Base-by-base conservation (phyloP, 2,329 filamentous ascomycete species). In the Cordyceps sp. region DNA sequence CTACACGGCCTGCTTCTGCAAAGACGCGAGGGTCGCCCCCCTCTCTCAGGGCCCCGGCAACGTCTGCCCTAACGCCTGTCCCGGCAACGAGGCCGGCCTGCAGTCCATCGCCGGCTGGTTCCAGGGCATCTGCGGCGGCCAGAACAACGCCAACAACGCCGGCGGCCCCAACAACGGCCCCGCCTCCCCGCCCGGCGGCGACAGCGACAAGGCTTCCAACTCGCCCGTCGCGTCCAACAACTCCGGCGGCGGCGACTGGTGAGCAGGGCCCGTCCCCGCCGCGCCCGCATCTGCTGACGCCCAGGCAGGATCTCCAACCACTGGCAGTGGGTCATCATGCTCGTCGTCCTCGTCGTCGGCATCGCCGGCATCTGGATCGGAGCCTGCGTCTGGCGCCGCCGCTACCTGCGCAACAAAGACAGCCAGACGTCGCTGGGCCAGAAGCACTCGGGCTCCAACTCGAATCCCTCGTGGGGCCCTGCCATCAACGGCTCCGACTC, bases 271-370 rank as follows among this genome's bases (percentile, higher is more conserved):
- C n/a, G n/a, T n/a, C n/a, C n/a, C n/a, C n/a, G n/a, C n/a, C n/a
- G n/a, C n/a, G n/a, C n/a, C n/a, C n/a, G n/a, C n/a, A n/a, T n/a
- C n/a, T n/a, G n/a, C n/a, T n/a, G n/a, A n/a, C n/a, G n/a, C n/a
- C n/a, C n/a, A n/a, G n/a, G n/a, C 38, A 83, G 79, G 78, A 56
- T 81, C 31, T 63, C 66, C 7, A 64, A 60, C 19, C 81, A 88
- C 52, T 83, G 71, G 61, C 66, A 74, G 58, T 93, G 82, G 82
- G 70, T 92, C 29, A 64, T 88, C 39, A 83, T 90, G 66, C 63
- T 90, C 33, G 74, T 84, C 40, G 59, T 88, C 38, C 64, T 92
- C 19, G 65, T 77, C 27, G 59, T 88, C 37, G 76, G 62, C 33
- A 79, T 92, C 38, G 57, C 65, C 12, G 61, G 62, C 35, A 68